Evolutionary conservation across 2,329 filamentous ascomycete genomes (phyloP).

Genomic region (Arthrobotrys iridis): DNA sequence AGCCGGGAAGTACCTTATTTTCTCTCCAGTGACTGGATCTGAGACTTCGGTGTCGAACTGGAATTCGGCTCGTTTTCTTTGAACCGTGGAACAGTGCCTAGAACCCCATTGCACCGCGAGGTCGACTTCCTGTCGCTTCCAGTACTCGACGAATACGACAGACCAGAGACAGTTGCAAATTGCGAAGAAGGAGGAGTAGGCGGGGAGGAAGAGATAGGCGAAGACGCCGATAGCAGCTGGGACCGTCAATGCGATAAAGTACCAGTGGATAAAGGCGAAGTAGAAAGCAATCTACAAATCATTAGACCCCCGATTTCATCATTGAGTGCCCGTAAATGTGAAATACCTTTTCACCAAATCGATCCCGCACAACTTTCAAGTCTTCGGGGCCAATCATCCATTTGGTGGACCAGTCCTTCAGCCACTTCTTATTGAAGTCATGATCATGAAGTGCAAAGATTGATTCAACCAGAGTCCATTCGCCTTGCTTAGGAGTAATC

Average conservation of each 20-base stretch:
- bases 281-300: slow-evolving; percentile 79
- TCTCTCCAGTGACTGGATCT: slow-evolving; percentile 84
- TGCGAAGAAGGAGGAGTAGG: slow-evolving; percentile 84
- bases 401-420: slow-evolving; percentile 78
- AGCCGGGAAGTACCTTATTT: slow-evolving; percentile 77
- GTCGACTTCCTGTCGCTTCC: slow-evolving; percentile 92
- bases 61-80: slow-evolving; percentile 78
- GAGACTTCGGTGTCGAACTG: slow-evolving; percentile 78
- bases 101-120: slow-evolving; percentile 89
- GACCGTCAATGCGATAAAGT: slow-evolving; percentile 85
- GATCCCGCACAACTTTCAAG: slow-evolving; percentile 77
- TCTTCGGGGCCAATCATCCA: slow-evolving; percentile 73
- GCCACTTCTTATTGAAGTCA: slow-evolving; percentile 77
- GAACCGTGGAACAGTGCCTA: slow-evolving; percentile 81
- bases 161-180: slow-evolving; percentile 84
- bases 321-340: no score
- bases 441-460: slow-evolving; percentile 84
- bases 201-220: slow-evolving; percentile 82
- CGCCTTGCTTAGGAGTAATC: slow-evolving; percentile 73
- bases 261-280: slow-evolving; percentile 91
- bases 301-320: background rate
- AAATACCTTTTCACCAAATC: slow-evolving; percentile 75
- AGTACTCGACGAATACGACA: slow-evolving; percentile 90
- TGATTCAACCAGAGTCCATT: slow-evolving; percentile 77
- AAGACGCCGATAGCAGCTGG: slow-evolving; percentile 80